Conservation (phyloP, 495 filamentous ascomycete genomes). For the Hypoxylon perforatum region DNA sequence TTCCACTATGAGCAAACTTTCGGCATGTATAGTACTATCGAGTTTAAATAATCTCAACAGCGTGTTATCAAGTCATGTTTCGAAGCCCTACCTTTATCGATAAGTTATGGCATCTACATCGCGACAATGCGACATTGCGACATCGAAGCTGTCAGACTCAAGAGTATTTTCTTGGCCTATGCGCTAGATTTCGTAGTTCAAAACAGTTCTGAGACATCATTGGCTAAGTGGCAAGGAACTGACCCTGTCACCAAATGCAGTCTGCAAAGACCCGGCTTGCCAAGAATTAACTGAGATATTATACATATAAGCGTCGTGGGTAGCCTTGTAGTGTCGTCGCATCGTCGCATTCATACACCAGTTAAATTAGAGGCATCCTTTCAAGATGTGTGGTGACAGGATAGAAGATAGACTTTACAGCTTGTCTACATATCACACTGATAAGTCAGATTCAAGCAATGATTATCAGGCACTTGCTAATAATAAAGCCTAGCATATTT, state of each 20-base stretch:
- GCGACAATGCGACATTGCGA: background rate
- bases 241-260: constrained; percentile 21
- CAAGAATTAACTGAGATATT: constrained; percentile 35
- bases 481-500: no score
- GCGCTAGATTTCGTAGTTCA: constrained; percentile 6
- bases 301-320: background rate
- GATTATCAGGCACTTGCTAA: no score
- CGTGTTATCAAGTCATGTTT: background rate
- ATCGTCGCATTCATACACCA: background rate
- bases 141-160: background rate
- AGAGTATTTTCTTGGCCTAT: constrained; percentile 10
- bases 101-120: background rate
- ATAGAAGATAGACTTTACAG: no score
- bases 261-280: constrained; percentile 4
- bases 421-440: no score
- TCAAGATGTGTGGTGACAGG: background rate
- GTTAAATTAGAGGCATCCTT: background rate
- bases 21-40: background rate
- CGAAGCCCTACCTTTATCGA: background rate
- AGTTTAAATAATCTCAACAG: background rate
- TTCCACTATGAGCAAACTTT: background rate
- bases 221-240: constrained; percentile 18
- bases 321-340: background rate
- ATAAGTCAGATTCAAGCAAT: no score
- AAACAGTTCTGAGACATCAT: constrained; percentile 30